Base-by-base conservation (phyloP, 2,329 filamentous ascomycete species). In the Penicillium verrucosum region DNA sequence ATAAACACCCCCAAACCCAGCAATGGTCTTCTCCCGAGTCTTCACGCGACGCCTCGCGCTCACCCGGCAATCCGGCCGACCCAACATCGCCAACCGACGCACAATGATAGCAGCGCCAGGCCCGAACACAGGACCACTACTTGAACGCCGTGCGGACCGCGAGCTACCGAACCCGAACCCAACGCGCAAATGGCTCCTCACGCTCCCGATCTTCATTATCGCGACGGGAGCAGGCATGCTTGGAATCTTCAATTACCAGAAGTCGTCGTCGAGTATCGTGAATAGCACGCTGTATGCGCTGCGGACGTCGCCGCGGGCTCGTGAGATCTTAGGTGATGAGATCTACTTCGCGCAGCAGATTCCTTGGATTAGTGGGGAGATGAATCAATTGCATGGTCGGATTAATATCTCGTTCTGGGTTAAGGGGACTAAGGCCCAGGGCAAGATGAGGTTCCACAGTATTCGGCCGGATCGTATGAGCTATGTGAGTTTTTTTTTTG, bases 181-280 rank as follows among this genome's bases (percentile, higher is more conserved):
- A n/a, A 64, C 69, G 47, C 84, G 85, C 70, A 80, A 81, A 65
- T 92, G 89, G 89, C 72, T 81, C 54, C 83, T 84, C 66, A 91
- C 90, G 1, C 76, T 96, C 34, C 93, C 93, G 52, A 78, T 96
- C 72, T 97, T 97, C 82, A 72, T 88, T 51, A 75, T 83, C 61
- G 79, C 90, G 61, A 85, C 96, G 65, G 83, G 84, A 47, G 80
- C 82, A 54, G 88, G 87, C 64, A 87, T 87, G 63, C 78, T 95
- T 58, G 90, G 89, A 65, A 97, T 99, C 75, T 97, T 99, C 88
- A 99, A 99, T 83, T 97, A 99, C 84, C 93, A 99, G 75, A 97
- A 97, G 75, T 85, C 87, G 56, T 91, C 89, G n/a, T 91, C 87
- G 27, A 89, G 89, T 53, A 84, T 93, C 30, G 89, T 97, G n/a